Conservation (phyloP, 192 early-diverging fungal species). For the Coemansia sp. region DNA sequence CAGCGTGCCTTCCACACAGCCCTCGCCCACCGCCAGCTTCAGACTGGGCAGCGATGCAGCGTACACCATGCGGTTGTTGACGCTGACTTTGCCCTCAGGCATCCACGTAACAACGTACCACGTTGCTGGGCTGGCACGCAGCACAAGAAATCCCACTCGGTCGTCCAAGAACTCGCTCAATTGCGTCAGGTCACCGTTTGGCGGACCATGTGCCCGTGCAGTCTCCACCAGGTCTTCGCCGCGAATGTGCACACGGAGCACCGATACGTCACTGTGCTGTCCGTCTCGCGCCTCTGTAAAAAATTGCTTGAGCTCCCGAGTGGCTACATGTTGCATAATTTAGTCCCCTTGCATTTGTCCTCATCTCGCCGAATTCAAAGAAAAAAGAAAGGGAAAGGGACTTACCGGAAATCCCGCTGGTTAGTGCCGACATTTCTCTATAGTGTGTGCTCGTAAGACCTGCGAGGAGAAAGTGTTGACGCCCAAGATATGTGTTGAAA, state of each 20-base stretch:
- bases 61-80: slow-evolving; percentile 55
- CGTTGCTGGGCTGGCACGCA: slow-evolving; percentile 25
- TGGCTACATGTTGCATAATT: slow-evolving; percentile 18
- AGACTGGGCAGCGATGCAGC: slow-evolving; percentile 50
- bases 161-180: slow-evolving; percentile 31
- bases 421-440: slow-evolving; percentile 21
- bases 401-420: slow-evolving; percentile 36
- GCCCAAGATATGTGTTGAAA: background rate
- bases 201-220: slow-evolving; percentile 35
- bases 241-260: slow-evolving; percentile 46
- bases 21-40: slow-evolving; percentile 45
- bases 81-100: slow-evolving; percentile 52
- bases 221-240: slow-evolving; percentile 47
- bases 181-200: slow-evolving; percentile 41
- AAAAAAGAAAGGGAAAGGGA: background rate
- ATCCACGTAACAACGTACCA: slow-evolving; percentile 58
- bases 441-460: background rate
- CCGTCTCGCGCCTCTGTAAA: slow-evolving; percentile 45
- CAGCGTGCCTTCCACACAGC: slow-evolving; percentile 28
- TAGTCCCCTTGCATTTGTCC: background rate
- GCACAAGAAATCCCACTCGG: slow-evolving; percentile 41
- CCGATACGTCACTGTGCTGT: slow-evolving; percentile 25
- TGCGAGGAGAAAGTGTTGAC: too few species aligned
- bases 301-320: slow-evolving; percentile 45
- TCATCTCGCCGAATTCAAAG: too few species aligned